Evolutionary conservation across 805 yeast genomes (phyloP), one percentile per base, ranked within the genome.

Genomic region (Kodamaea neixiangensis): DNA sequence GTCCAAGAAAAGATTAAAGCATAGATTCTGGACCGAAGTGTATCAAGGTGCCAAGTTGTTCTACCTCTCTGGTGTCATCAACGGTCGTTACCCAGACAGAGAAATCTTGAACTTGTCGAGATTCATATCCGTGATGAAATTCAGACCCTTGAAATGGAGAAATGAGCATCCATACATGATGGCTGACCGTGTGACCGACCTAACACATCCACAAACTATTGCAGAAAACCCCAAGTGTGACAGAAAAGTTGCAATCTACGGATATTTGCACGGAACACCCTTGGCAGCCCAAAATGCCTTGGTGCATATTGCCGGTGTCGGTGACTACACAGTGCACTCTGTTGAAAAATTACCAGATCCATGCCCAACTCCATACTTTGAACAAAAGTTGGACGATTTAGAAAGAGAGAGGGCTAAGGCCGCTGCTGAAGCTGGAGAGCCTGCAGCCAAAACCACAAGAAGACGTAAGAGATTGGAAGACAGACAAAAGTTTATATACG

Each of bases 141-240:
- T 96, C 71, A 82, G 99, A 64, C 99, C 99, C n/a, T 76, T 96
- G 60, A 94, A 94, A 68, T 94, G 99, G 99, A 83, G 99, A 74
- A 94, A 93, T 66, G 98, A 94, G 73, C 99, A 94, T 73, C 96
- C 98, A 3, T 94, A 94, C 65, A 67, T 94, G 59, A 74, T 94
- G 53, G 91, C 93, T 13, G 99, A 94, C 66, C 81, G 99, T 66
- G 77, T 93, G 41, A 89, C 94, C 7, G 99, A 94, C 69, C 75
- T 96, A 55, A 96, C 99, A 2, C 97, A 92, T 68, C 99, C 99
- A 0, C 81, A 88, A 44, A 67, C 76, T 41, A 82, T 96, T 33
- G 92, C 87, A 56, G 77, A 82, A 52, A 85, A 94, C 62, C 83
- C 87, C 21, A 92, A 92, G 64, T 78, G 85, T 58, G 98, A 94